Conservation (phyloP, 2,329 filamentous ascomycete genomes). For the Neospermospora avenae region DNA sequence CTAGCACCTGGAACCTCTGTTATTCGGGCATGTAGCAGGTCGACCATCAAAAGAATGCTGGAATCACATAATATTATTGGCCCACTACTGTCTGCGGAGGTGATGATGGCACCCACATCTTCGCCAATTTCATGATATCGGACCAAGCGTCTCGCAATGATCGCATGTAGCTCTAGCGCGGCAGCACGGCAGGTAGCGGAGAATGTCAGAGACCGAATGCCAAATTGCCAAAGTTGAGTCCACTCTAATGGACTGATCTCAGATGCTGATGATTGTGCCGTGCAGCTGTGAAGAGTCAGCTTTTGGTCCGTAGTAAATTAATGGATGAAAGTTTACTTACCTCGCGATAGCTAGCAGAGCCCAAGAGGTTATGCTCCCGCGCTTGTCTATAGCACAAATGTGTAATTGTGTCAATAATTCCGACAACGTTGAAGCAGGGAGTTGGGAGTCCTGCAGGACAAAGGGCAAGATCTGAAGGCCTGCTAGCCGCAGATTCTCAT, state of each 20-base stretch:
- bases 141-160: constrained; percentile 65
- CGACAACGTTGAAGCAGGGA: constrained; percentile 50
- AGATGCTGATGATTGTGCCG: constrained; percentile 41
- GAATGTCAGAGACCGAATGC: constrained; percentile 67
- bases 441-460: constrained; percentile 42
- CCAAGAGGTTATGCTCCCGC: constrained; percentile 68
- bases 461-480: constrained; percentile 54
- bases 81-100: constrained; percentile 76
- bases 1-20: constrained; percentile 66
- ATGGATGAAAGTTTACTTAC: constrained; percentile 45
- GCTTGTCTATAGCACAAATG: constrained; percentile 65
- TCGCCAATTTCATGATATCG: constrained; percentile 64
- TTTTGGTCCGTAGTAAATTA: background rate
- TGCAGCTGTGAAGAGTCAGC: constrained; percentile 40
- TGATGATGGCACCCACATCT: constrained; percentile 68
- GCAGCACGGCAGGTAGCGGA: constrained; percentile 72
- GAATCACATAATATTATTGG: constrained; percentile 78
- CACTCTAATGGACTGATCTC: constrained; percentile 49
- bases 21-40: constrained; percentile 63
- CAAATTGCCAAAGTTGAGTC: constrained; percentile 73
- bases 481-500: constrained; percentile 24
- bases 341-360: constrained; percentile 78
- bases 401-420: constrained; percentile 57
- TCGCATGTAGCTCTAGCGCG: constrained; percentile 62
- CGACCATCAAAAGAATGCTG: constrained; percentile 68